These are phyloP conservation scores for Torulaspora indica DNA, from an alignment of 805 yeast species.

Conservation along the genomic window DNA sequence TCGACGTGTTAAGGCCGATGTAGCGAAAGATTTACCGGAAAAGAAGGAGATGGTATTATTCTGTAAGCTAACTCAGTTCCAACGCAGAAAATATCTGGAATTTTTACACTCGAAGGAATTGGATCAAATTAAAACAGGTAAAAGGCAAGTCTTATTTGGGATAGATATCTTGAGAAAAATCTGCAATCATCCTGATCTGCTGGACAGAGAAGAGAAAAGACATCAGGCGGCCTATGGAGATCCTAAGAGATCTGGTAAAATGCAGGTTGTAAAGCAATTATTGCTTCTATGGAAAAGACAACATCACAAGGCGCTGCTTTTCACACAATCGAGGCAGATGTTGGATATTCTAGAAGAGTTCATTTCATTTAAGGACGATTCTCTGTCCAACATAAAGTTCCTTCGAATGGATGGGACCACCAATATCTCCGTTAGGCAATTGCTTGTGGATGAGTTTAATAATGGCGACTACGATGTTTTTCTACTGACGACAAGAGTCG, in stretches of 20 bases:
- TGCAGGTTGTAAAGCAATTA: constrained; percentile 79
- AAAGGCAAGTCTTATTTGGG: constrained; percentile 77
- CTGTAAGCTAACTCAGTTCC: constrained; percentile 75
- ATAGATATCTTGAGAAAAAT: constrained; percentile 86
- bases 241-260: constrained; percentile 70
- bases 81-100: constrained; percentile 65
- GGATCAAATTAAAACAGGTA: constrained; percentile 65
- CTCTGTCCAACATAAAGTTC: constrained; percentile 42
- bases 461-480: constrained; percentile 58
- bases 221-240: constrained; percentile 45
- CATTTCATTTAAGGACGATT: constrained; percentile 40
- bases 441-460: constrained; percentile 77
- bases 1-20: constrained; percentile 85
- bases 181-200: constrained; percentile 93
- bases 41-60: constrained; percentile 92
- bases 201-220: constrained; percentile 41
- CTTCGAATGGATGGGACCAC: constrained; percentile 95
- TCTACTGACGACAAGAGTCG: constrained; percentile 87
- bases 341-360: constrained; percentile 76
- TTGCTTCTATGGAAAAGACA: constrained; percentile 71
- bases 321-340: constrained; percentile 94
- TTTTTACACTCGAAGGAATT: constrained; percentile 76
- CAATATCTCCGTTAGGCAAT: constrained; percentile 69
- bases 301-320: constrained; percentile 75
- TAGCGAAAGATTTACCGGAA: constrained; percentile 89